These are phyloP conservation scores for Durusdinium trenchii DNA, from an alignment of 73 alveolate species.

Conservation along the genomic window DNA sequence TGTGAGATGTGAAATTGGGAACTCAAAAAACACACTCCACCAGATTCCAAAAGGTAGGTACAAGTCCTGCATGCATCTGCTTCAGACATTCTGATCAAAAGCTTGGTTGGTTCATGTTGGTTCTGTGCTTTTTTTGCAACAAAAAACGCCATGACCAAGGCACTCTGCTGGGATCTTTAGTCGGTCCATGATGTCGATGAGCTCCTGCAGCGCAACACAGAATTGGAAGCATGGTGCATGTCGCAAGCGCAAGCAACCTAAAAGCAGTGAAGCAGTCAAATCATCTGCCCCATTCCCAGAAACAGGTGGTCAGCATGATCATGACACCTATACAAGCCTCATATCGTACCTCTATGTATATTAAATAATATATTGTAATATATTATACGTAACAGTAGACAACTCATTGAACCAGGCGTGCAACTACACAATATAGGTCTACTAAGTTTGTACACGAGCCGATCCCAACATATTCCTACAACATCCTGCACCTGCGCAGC, in stretches of 20 bases:
- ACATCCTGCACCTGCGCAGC: too few species aligned
- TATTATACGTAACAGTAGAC: too few species aligned
- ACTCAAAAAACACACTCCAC: neutral
- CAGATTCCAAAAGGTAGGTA: too few species aligned
- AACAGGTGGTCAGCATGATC: too few species aligned
- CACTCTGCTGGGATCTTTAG: conserved; percentile 77
- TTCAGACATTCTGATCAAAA: neutral
- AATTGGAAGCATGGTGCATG: neutral
- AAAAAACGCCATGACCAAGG: neutral
- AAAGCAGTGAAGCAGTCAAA: neutral
- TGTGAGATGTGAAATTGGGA: neutral
- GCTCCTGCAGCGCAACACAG: neutral
- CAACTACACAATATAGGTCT: too few species aligned
- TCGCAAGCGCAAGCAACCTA: neutral
- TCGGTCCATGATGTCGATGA: conserved; percentile 93
- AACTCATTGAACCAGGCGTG: too few species aligned
- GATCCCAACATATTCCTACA: too few species aligned
- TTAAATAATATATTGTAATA: too few species aligned
- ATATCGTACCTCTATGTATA: too few species aligned
- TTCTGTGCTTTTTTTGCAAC: neutral
- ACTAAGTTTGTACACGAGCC: too few species aligned
- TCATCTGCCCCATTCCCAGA: too few species aligned
- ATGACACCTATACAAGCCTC: too few species aligned
- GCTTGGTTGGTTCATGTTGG: neutral
- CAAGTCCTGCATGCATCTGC: neutral